Percentiles rank a stretch among this genome's conserved stretches.
These are phyloP conservation scores for Coemansia sp. DNA, from an alignment of 192 early-diverging fungal genomes.

Conservation along the genomic window DNA sequence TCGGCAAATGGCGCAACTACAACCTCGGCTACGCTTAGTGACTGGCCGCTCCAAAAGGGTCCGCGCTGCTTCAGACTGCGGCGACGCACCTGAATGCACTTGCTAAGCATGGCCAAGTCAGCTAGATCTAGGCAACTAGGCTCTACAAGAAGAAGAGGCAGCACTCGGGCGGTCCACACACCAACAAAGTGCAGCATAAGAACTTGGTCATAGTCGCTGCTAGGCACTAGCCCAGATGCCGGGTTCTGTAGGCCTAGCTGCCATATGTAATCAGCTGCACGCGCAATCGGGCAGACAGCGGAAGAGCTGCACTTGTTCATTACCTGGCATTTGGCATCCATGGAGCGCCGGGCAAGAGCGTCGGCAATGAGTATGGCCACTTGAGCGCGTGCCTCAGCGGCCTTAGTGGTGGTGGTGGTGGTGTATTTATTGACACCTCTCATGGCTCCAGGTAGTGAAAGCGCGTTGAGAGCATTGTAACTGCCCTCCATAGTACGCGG, in stretches of 20 bases:
- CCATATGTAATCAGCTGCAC: slow-evolving; percentile 15
- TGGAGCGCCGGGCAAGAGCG: background rate
- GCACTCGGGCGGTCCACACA: slow-evolving; percentile 7
- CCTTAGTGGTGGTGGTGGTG: background rate
- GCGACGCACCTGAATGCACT: slow-evolving; percentile 10
- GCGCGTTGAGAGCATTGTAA: slow-evolving; percentile 1
- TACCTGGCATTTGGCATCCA: background rate
- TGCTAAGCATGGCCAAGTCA: slow-evolving; percentile 22
- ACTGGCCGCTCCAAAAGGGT: slow-evolving; percentile 26
- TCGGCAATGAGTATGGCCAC: background rate
- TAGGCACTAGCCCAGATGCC: slow-evolving; percentile 21
- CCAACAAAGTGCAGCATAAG: slow-evolving; percentile 16
- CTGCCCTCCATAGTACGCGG: slow-evolving; percentile 11
- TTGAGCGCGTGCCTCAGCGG: background rate
- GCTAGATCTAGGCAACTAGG: background rate
- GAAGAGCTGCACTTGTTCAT: background rate
- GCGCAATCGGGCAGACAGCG: background rate
- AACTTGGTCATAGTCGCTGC: slow-evolving; percentile 11
- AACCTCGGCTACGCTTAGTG: slow-evolving; percentile 12
- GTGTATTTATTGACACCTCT: background rate
- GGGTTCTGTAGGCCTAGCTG: slow-evolving; percentile 17
- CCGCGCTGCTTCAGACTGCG: slow-evolving; percentile 12
- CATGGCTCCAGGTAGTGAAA: slow-evolving; percentile 7
- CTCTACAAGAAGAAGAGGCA: slow-evolving; percentile 1
- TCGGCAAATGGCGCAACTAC: slow-evolving; percentile 27